These are phyloP conservation scores for Coprinellus micaceus DNA, from an alignment of 768 basidiomycete genomes.

Conservation along the genomic window DNA sequence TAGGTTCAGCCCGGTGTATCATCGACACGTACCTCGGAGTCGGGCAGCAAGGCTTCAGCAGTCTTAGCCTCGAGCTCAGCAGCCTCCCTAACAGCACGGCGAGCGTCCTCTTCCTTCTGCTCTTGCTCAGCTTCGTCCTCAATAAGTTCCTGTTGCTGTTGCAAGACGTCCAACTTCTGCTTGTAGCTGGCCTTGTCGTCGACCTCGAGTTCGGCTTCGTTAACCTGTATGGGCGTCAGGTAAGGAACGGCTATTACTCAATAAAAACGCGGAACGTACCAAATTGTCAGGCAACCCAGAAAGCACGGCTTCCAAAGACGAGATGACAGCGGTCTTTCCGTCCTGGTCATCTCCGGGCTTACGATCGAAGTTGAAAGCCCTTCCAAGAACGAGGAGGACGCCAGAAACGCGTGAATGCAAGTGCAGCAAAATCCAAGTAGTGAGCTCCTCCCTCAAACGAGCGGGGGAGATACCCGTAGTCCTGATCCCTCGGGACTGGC, in stretches of 20 bases:
- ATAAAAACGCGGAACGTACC: conserved; percentile 49
- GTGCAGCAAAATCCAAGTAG: conserved; percentile 92
- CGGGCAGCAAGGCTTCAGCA: conserved; percentile 81
- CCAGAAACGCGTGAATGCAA: conserved; percentile 89
- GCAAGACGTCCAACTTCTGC: conserved; percentile 95
- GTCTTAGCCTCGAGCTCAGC: conserved; percentile 75
- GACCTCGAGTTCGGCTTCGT: conserved; percentile 95
- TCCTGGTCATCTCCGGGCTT: conserved; percentile 71
- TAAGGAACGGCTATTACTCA: neutral
- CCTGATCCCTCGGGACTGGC: conserved; percentile 90
- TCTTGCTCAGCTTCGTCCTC: conserved; percentile 99
- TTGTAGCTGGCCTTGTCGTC: conserved; percentile 94
- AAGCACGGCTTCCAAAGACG: conserved; percentile 83
- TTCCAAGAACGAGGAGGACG: conserved; percentile 87
- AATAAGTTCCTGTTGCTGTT: conserved; percentile 98
- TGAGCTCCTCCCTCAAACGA: conserved; percentile 81
- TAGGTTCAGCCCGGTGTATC: neutral
- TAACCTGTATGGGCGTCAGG: conserved; percentile 54
- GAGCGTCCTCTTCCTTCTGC: conserved; percentile 89
- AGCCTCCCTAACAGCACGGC: conserved; percentile 77
- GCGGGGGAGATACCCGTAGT: conserved; percentile 86
- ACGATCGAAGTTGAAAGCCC: conserved; percentile 91
- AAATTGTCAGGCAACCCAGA: conserved; percentile 91
- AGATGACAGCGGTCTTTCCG: conserved; percentile 77
- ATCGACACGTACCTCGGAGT: conserved; percentile 89